These are phyloP conservation scores for Tothia fuscella DNA, from an alignment of 2,329 filamentous ascomycete species.

Conservation along the genomic window DNA sequence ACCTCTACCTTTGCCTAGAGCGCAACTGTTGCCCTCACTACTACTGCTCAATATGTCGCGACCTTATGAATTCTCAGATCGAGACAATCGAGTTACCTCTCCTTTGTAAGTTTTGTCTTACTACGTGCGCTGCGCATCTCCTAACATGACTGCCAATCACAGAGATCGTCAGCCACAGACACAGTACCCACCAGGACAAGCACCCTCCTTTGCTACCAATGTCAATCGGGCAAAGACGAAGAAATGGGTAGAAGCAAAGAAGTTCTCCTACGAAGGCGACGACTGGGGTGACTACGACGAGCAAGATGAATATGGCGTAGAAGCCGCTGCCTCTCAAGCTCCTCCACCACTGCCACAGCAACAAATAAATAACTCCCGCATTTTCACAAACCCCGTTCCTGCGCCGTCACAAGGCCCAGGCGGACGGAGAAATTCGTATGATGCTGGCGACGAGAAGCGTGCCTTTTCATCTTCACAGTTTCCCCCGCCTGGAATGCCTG, in stretches of 20 bases:
- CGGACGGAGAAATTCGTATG: slow-evolving; percentile 38
- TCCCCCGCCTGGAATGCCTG: background rate
- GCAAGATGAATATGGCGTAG: slow-evolving; percentile 44
- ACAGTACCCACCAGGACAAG: slow-evolving; percentile 24
- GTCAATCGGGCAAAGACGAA: slow-evolving; percentile 81
- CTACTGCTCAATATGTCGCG: slow-evolving; percentile 24
- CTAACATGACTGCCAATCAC: slow-evolving; percentile 5
- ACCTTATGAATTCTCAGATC: slow-evolving; percentile 28
- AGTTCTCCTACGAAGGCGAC: slow-evolving; percentile 78
- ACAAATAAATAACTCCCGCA: slow-evolving; percentile 24
- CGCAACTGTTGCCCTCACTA: too few species aligned
- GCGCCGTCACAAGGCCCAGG: background rate
- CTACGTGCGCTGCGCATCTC: background rate
- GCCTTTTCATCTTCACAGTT: slow-evolving; percentile 28
- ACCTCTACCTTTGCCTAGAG: too few species aligned
- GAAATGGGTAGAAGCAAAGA: slow-evolving; percentile 89
- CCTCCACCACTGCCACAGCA: slow-evolving; percentile 33
- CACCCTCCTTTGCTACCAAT: slow-evolving; percentile 64
- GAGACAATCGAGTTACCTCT: slow-evolving; percentile 18
- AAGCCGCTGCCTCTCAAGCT: slow-evolving; percentile 30
- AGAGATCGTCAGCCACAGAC: slow-evolving; percentile 21
- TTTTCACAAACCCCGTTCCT: slow-evolving; percentile 28
- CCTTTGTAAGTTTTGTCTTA: slow-evolving; percentile 13
- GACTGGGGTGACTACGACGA: slow-evolving; percentile 69
- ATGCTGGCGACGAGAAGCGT: slow-evolving; percentile 40